These are phyloP conservation scores for Fusarium redolens DNA, from an alignment of 2,329 filamentous ascomycete species.

Conservation along the genomic window DNA sequence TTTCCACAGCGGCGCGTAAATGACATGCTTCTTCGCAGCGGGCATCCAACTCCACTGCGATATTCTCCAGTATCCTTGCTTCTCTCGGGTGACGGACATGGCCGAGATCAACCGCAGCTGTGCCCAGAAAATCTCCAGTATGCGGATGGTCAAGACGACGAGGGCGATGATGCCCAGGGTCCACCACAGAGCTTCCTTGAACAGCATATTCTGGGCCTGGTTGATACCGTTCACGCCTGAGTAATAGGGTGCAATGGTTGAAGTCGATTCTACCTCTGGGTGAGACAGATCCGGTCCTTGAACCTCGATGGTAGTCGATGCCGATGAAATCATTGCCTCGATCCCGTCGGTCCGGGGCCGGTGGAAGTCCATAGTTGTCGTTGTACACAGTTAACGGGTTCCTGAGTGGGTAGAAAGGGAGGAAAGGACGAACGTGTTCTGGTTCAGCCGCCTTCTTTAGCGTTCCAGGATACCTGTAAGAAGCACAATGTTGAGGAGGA, in stretches of 20 bases:
- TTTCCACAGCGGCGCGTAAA: constrained; percentile 69
- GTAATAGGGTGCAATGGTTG: constrained; percentile 53
- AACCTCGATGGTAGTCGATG: background rate
- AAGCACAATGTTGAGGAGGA: background rate
- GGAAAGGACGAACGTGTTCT: background rate
- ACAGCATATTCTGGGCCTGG: constrained; percentile 66
- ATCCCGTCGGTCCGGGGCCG: background rate
- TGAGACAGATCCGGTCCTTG: background rate
- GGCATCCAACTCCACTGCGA: constrained; percentile 71
- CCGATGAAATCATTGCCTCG: background rate
- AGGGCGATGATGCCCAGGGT: constrained; percentile 67
- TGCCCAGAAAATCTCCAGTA: constrained; percentile 65
- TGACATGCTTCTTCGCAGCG: constrained; percentile 68
- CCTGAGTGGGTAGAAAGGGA: background rate
- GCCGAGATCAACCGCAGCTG: constrained; percentile 69
- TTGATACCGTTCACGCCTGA: constrained; percentile 70
- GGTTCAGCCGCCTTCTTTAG: background rate
- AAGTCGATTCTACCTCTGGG: background rate
- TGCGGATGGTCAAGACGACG: constrained; percentile 63
- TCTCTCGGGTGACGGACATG: constrained; percentile 63
- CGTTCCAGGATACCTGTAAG: background rate
- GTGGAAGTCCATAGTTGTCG: background rate
- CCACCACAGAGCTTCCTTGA: constrained; percentile 70
- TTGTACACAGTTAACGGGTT: background rate
- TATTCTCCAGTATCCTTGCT: constrained; percentile 69